Evolutionary conservation across 2,329 filamentous ascomycete genomes (phyloP), one percentile per base, ranked within the genome.

Genomic region (Colletotrichum phormii): DNA sequence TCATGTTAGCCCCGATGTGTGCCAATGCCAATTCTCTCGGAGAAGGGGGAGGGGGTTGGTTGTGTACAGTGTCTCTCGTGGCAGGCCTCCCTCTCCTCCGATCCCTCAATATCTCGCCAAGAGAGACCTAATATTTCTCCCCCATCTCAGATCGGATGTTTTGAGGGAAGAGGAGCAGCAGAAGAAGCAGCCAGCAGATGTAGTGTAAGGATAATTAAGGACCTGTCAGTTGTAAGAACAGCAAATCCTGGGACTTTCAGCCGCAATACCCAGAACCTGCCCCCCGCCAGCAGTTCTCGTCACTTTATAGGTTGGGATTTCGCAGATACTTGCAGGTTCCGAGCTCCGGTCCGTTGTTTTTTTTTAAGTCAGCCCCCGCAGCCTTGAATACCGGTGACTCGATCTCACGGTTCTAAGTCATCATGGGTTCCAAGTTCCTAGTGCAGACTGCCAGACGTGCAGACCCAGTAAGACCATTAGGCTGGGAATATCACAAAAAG

Each of bases 81-180:
- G 42, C 24, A 42, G 24, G 31, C n/a, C 42, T 59, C 29, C 31
- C 33, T 37, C 22, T 55, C 49, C 37, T 15, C 22, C 31, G 11
- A 31, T 54, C 49, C 49, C 49, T 29, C 49, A 22, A 42, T 15
- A 53, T 26, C 18, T 35, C 13, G 33, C 29, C 60, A 35, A 63
- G 42, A 22, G 18, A 7, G 42, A 42, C 18, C 37, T 42, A 49
- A 22, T 33, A n/a, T 31, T n/a, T 26, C 8, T 22, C 15, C n/a
- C 49, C 18, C 53, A 49, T 61, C 26, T 35, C 9, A 53, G 33
- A 64, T 51, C 46, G 35, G 55, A 33, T 33, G 66, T 63, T 26
- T 31, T 64, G 66, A 64, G 46, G 60, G 57, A 72, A 57, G 59
- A 69, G 64, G 29, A 22, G 53, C 26, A 11, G 46, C n/a, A 37